Evolutionary conservation across 371 early-diverging fungal species (phyloP).

Genomic region (Syncephalastrum sp.): DNA sequence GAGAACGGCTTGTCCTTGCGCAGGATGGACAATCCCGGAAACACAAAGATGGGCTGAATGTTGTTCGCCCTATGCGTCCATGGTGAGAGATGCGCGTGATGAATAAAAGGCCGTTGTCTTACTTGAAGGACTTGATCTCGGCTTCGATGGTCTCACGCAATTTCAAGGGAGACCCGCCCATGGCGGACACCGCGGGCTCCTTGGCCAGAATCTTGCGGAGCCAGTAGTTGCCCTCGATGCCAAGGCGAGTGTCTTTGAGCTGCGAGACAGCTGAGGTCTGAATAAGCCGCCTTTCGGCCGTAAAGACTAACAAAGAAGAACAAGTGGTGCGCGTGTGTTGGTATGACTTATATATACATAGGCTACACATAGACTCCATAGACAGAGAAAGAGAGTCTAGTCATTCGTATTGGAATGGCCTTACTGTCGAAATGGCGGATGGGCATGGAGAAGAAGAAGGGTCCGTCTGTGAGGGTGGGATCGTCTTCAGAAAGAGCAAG

Average conservation of each 20-base stretch:
- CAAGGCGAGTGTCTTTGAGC: slow-evolving; percentile 67
- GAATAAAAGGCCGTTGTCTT: slow-evolving; percentile 7
- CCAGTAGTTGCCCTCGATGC: slow-evolving; percentile 82
- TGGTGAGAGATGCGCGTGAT: neutral
- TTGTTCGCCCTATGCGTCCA: slow-evolving; percentile 42
- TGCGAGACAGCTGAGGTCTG: slow-evolving; percentile 59
- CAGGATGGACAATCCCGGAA: slow-evolving; percentile 69
- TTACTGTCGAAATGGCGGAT: slow-evolving; percentile 65
- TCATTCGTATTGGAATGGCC: neutral
- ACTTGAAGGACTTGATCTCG: slow-evolving; percentile 67
- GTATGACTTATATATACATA: neutral
- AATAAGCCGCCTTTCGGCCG: slow-evolving; percentile 60
- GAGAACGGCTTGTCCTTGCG: slow-evolving; percentile 74
- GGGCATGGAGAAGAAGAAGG: slow-evolving; percentile 39
- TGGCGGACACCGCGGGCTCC: slow-evolving; percentile 62
- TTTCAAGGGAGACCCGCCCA: slow-evolving; percentile 71
- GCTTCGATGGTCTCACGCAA: slow-evolving; percentile 61
- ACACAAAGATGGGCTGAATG: slow-evolving; percentile 79
- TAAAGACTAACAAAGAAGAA: slow-evolving; percentile 46
- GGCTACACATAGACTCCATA: too few relatives aligned
- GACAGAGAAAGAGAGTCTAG: too few relatives aligned
- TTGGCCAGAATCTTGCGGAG: slow-evolving; percentile 62
- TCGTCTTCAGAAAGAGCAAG: too few relatives aligned
- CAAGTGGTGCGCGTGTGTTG: neutral
- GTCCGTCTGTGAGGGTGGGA: too few relatives aligned